Conservation (phyloP, 2,329 filamentous ascomycete species). For the Pyrenophora seminiperda region DNA sequence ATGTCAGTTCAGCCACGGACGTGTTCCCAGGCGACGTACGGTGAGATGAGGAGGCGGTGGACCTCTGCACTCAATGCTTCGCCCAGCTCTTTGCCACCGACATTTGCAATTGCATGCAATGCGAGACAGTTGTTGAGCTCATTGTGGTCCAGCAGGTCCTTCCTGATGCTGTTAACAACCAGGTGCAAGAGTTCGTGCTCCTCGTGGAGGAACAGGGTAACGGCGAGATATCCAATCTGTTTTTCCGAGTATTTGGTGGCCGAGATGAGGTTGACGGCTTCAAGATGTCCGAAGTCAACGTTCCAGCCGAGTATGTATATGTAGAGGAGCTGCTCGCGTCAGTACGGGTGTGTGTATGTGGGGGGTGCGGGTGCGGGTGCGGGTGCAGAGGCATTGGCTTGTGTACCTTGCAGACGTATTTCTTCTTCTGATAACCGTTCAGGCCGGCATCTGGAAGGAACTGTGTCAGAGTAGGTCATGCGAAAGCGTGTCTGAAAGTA, state of each 20-base stretch:
- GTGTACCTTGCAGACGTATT: conserved; percentile 95
- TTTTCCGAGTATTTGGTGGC: conserved; percentile 98
- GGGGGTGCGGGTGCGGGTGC: too few species aligned
- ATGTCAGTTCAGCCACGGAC: conserved; percentile 26
- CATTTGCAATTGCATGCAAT: conserved; percentile 95
- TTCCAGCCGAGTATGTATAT: conserved; percentile 99
- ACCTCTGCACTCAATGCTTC: conserved; percentile 92
- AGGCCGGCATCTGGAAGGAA: conserved; percentile 72
- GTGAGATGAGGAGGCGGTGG: conserved; percentile 90
- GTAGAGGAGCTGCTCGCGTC: conserved; percentile 71
- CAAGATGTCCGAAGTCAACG: conserved; percentile 97
- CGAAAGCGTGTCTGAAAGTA: conserved; percentile 27
- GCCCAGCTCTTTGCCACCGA: conserved; percentile 95
- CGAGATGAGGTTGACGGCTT: conserved; percentile 97
- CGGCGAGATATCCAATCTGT: conserved; percentile 97
- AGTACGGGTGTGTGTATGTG: conserved; percentile 8
- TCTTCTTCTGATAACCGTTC: conserved; percentile 98
- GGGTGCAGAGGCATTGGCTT: background rate
- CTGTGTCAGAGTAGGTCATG: conserved; percentile 19
- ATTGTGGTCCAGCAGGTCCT: conserved; percentile 92
- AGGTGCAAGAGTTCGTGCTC: conserved; percentile 94
- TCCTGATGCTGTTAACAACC: conserved; percentile 97
- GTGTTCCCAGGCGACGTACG: conserved; percentile 62
- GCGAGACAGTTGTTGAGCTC: conserved; percentile 97
- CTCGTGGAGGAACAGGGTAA: conserved; percentile 96